These are phyloP conservation scores for Vachellia pachyceras DNA, from an alignment of 306 rosid species.

Conservation along the genomic window DNA sequence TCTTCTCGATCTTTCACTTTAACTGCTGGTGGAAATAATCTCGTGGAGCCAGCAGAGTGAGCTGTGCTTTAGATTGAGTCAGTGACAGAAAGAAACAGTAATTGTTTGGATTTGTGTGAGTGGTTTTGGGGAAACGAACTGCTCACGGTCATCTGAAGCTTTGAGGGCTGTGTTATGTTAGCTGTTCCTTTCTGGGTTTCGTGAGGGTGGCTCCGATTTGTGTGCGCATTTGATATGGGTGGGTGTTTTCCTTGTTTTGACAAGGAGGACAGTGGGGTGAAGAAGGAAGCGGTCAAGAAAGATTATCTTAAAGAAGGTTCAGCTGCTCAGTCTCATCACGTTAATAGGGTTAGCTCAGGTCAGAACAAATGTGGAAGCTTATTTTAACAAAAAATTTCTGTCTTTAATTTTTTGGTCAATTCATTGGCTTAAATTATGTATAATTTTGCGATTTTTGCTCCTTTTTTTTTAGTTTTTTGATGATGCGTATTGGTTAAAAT, in stretches of 20 bases:
- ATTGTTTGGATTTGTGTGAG: slow-evolving; percentile 45
- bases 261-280: slow-evolving; percentile 63
- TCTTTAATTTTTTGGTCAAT: slow-evolving; percentile 36
- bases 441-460: slow-evolving; percentile 39
- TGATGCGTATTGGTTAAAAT: slow-evolving; percentile 38
- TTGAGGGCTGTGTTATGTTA: slow-evolving; percentile 44
- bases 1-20: slow-evolving; percentile 69
- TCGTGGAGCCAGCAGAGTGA: slow-evolving; percentile 32
- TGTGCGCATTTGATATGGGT: slow-evolving; percentile 82
- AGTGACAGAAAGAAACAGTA: slow-evolving; percentile 30
- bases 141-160: slow-evolving; percentile 14
- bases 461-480: slow-evolving; percentile 12
- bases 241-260: slow-evolving; percentile 98
- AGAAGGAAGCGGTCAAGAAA: slow-evolving; percentile 72
- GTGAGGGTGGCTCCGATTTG: slow-evolving; percentile 59
- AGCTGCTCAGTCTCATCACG: slow-evolving; percentile 71
- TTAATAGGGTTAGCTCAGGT: slow-evolving; percentile 79
- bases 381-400: background rate
- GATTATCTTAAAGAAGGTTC: slow-evolving; percentile 80
- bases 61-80: slow-evolving; percentile 5
- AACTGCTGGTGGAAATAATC: slow-evolving; percentile 54
- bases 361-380: slow-evolving; percentile 27
- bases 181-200: slow-evolving; percentile 45
- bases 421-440: slow-evolving; percentile 43
- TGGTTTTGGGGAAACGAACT: slow-evolving; percentile 38